Percentiles rank a stretch among this genome's conserved stretches.
phyloP scores from a whole-genome alignment of 257 asterid species.

The Rubia yunnanensis region DNA sequence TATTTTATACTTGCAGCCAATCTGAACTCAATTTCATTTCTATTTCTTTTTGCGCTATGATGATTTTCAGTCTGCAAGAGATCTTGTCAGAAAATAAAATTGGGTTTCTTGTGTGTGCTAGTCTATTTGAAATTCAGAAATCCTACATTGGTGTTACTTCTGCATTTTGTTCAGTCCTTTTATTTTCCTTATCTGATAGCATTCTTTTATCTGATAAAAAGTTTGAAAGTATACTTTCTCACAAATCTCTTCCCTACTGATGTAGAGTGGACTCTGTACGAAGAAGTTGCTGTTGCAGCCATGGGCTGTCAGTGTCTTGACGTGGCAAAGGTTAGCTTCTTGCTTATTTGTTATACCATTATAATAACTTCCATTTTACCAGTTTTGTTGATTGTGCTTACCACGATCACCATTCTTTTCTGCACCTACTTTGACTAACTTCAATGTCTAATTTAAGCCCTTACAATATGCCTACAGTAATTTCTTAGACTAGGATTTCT shows the following conservation, averaged over 20 bases:
- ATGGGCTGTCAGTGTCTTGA: constrained; percentile 95
- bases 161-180: neutral
- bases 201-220: constrained; percentile 3
- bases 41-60: neutral
- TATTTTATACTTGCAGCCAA: neutral
- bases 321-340: constrained; percentile 61
- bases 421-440: neutral
- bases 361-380: constrained; percentile 2
- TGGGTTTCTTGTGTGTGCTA: neutral
- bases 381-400: neutral
- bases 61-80: neutral
- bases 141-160: neutral
- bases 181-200: neutral
- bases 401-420: neutral
- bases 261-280: constrained; percentile 94
- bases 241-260: constrained; percentile 12
- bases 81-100: neutral
- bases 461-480: neutral
- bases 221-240: constrained; percentile 18
- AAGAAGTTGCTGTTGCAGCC: constrained; percentile 94
- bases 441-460: neutral
- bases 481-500: neutral
- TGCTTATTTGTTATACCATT: neutral
- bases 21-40: neutral
- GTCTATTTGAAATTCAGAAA: neutral